Evolutionary conservation across 306 rosid species (phyloP).

Genomic region (Dicorynia guianensis): DNA sequence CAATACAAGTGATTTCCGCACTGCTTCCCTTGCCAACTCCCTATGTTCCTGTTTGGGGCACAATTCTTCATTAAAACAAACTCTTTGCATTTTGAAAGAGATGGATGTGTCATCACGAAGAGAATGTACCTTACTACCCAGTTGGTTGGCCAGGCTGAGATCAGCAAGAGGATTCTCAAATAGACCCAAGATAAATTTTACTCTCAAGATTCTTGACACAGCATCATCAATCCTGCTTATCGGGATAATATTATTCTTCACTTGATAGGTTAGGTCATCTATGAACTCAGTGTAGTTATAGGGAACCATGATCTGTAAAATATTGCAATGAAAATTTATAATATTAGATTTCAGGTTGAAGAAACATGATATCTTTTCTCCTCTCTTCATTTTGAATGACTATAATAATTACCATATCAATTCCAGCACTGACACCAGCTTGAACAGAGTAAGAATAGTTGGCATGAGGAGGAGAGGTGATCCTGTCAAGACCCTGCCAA

Average conservation of each 20-base stretch:
- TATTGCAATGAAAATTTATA: neutral
- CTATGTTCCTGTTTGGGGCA: conserved; percentile 17
- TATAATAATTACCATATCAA: neutral
- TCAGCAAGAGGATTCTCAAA: neutral
- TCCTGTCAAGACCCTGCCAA: conserved; percentile 2
- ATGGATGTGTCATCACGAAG: neutral
- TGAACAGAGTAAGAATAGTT: conserved; percentile 1
- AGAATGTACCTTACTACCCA: neutral
- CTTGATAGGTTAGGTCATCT: neutral
- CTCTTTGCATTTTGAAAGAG: neutral
- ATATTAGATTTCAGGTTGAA: neutral
- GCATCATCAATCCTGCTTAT: conserved; percentile 23
- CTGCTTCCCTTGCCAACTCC: conserved; percentile 25
- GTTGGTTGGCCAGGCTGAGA: neutral
- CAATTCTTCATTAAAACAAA: neutral
- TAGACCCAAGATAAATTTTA: neutral
- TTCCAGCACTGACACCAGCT: neutral
- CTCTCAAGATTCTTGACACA: neutral
- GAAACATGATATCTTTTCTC: neutral
- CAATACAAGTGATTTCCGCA: conserved; percentile 2
- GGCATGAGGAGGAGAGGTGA: conserved; percentile 3
- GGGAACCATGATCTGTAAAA: neutral
- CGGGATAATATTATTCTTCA: neutral
- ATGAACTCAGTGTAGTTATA: neutral
- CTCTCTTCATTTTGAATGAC: neutral